Evolutionary conservation across 768 basidiomycete genomes (phyloP).

Genomic region (Tricholoma bakamatsutake): DNA sequence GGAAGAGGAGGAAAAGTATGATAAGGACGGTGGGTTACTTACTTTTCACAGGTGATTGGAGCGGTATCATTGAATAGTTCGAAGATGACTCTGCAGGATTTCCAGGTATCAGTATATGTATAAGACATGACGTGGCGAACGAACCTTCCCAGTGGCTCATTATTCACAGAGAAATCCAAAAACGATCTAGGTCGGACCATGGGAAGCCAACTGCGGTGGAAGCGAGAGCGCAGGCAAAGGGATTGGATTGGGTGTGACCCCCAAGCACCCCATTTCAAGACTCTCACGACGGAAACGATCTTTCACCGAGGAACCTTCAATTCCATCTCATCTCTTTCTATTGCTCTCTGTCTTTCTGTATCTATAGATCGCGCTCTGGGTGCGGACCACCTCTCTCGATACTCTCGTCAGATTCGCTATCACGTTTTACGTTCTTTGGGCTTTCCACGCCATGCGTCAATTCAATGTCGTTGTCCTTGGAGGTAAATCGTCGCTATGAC

Average conservation of each 20-base stretch:
- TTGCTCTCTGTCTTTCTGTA: neutral
- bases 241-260: too few relatives aligned
- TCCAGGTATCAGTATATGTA: neutral
- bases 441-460: slow-evolving; percentile 44
- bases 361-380: neutral
- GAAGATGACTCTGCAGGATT: slow-evolving; percentile 50
- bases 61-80: slow-evolving; percentile 70
- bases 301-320: neutral
- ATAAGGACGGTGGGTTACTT: slow-evolving; percentile 10
- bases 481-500: slow-evolving; percentile 38
- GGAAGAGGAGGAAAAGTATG: neutral
- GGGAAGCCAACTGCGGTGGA: neutral
- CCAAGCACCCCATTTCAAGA: too few relatives aligned
- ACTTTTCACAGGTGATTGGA: slow-evolving; percentile 84
- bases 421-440: neutral
- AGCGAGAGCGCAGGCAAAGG: neutral
- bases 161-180: slow-evolving; percentile 55
- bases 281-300: neutral
- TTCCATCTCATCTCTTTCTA: too few relatives aligned
- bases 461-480: slow-evolving; percentile 79
- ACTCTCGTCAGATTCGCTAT: neutral
- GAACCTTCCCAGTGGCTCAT: slow-evolving; percentile 50
- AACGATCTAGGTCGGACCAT: slow-evolving; percentile 63
- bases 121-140: slow-evolving; percentile 8
- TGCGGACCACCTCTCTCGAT: neutral